Evolutionary conservation across 305 asterid genomes (phyloP).

Genomic region (Fraxinus albicans): DNA sequence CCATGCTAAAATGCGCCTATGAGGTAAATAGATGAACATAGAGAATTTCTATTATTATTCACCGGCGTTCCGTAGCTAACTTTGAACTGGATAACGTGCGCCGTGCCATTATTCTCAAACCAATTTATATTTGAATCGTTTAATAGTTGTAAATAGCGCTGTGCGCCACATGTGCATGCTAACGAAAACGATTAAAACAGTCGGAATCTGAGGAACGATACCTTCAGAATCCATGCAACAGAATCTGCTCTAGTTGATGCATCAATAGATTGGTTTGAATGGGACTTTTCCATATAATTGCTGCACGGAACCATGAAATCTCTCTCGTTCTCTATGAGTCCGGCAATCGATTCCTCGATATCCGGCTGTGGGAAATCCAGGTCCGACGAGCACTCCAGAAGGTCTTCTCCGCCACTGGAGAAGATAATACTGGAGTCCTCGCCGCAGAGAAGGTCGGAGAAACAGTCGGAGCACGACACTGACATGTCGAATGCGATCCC

Average conservation of each 20-base stretch:
- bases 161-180: slow-evolving; percentile 21
- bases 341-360: slow-evolving; percentile 67
- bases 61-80: slow-evolving; percentile 10
- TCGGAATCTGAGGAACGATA: slow-evolving; percentile 29
- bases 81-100: slow-evolving; percentile 12
- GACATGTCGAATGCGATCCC: slow-evolving; percentile 49
- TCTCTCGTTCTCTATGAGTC: slow-evolving; percentile 67
- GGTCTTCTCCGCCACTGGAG: slow-evolving; percentile 49
- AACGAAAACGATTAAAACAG: slow-evolving; percentile 16
- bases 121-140: background rate
- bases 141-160: background rate
- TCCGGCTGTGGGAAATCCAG: slow-evolving; percentile 42
- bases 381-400: slow-evolving; percentile 69
- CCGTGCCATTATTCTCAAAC: background rate
- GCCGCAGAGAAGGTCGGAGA: slow-evolving; percentile 83
- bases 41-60: background rate
- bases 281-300: slow-evolving; percentile 38
- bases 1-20: slow-evolving; percentile 29
- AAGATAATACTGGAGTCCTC: slow-evolving; percentile 58
- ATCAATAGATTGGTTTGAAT: slow-evolving; percentile 46
- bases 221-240: slow-evolving; percentile 93
- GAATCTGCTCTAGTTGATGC: slow-evolving; percentile 67
- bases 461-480: slow-evolving; percentile 69
- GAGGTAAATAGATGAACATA: background rate
- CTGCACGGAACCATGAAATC: slow-evolving; percentile 38